Evolutionary conservation across 768 basidiomycete species (phyloP).

Genomic region (Heimioporus sp.): DNA sequence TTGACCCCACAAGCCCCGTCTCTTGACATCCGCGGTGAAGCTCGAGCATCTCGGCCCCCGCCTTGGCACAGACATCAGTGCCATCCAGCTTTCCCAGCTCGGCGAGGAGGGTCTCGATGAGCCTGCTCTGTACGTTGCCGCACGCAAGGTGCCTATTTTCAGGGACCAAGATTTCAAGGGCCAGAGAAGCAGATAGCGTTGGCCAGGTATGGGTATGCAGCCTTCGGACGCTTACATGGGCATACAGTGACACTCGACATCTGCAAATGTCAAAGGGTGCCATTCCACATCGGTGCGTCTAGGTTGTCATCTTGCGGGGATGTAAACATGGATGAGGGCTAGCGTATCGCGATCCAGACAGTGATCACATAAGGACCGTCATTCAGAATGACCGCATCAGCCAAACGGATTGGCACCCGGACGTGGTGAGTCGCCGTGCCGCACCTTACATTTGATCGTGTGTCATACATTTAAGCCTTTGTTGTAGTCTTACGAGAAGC

Average conservation of each 20-base stretch:
- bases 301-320: not conserved
- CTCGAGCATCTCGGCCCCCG: slow-evolving; percentile 45
- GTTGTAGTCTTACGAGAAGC: slow-evolving; percentile 49
- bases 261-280: slow-evolving; percentile 52
- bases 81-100: slow-evolving; percentile 53
- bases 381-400: slow-evolving; percentile 41
- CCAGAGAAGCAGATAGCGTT: slow-evolving; percentile 53
- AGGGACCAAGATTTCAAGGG: slow-evolving; percentile 64
- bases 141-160: slow-evolving; percentile 54
- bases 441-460: not conserved
- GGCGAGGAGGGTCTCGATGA: slow-evolving; percentile 51
- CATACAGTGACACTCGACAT: slow-evolving; percentile 44
- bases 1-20: slow-evolving; percentile 49
- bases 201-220: slow-evolving; percentile 31
- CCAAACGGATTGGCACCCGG: slow-evolving; percentile 50
- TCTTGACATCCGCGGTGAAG: slow-evolving; percentile 40
- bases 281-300: slow-evolving; percentile 52
- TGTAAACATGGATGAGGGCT: not conserved
- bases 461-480: not conserved
- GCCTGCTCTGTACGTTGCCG: slow-evolving; percentile 49
- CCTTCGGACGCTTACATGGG: not conserved
- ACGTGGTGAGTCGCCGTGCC: slow-evolving; percentile 40
- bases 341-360: slow-evolving; percentile 51
- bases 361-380: slow-evolving; percentile 43
- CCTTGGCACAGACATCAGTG: slow-evolving; percentile 49